phyloP scores from a whole-genome alignment of 768 basidiomycete genomes.

The Rhodotorula graminis region DNA sequence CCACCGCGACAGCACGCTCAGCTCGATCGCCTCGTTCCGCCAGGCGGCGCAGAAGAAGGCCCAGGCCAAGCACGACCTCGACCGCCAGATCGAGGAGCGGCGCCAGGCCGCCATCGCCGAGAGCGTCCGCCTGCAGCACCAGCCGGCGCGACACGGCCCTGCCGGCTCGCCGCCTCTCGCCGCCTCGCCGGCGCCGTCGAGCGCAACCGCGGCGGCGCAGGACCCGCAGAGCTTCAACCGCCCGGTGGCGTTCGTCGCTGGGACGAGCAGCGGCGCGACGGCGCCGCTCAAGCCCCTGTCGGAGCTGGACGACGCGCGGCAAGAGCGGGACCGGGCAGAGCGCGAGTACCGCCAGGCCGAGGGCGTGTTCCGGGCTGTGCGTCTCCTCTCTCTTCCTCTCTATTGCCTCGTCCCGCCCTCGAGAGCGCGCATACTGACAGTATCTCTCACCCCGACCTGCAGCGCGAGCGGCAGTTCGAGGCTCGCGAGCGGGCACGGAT shows the following conservation, averaged over 20 bases:
- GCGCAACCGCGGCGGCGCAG: conserved; percentile 46
- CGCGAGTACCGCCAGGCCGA: conserved; percentile 81
- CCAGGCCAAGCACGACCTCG: conserved; percentile 67
- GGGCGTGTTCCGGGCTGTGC: conserved; percentile 75
- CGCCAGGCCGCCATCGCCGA: conserved; percentile 40
- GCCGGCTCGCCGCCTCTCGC: conserved; percentile 40
- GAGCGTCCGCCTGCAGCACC: conserved; percentile 55
- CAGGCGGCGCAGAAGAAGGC: conserved; percentile 88
- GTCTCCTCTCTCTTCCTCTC: conserved; percentile 45
- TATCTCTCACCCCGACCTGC: neutral
- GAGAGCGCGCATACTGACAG: too few species aligned
- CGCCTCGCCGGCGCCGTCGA: neutral
- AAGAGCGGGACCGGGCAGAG: conserved; percentile 73
- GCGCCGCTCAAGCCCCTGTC: conserved; percentile 31
- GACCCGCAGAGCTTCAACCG: conserved; percentile 69
- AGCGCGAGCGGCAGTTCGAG: conserved; percentile 94
- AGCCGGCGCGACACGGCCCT: conserved; percentile 52
- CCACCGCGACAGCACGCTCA: conserved; percentile 82
- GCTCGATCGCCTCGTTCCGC: conserved; percentile 92
- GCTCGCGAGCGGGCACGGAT: conserved; percentile 79
- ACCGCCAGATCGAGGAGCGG: conserved; percentile 49
- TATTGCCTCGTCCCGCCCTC: too few species aligned
- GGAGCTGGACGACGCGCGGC: conserved; percentile 60
- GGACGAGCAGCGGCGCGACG: neutral
- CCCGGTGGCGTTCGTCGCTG: conserved; percentile 72